Conservation (phyloP, 805 yeast species). For the Wickerhamiella australiensis region DNA sequence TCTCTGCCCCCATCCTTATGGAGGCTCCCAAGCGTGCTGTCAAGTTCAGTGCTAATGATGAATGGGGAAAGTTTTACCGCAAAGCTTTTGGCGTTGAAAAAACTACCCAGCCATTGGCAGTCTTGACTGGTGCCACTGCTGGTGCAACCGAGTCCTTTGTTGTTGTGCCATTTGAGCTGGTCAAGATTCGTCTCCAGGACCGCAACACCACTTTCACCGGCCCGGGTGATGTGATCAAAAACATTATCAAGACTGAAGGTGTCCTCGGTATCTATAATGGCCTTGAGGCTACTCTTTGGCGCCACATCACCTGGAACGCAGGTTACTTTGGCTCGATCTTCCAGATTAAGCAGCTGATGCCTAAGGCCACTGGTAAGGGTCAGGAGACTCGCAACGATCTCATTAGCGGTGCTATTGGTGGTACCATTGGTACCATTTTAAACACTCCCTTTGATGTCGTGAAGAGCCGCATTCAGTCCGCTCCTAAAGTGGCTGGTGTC, state of each 20-base stretch:
- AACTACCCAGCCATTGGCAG: conserved; percentile 71
- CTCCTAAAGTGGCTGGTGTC: conserved; percentile 54
- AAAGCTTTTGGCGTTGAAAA: conserved; percentile 51
- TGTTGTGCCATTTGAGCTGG: conserved; percentile 94
- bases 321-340: conserved; percentile 93
- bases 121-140: conserved; percentile 94
- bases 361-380: conserved; percentile 55
- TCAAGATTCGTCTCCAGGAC: conserved; percentile 91
- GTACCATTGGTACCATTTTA: conserved; percentile 87
- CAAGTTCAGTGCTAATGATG: conserved; percentile 95
- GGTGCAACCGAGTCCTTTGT: conserved; percentile 96
- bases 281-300: conserved; percentile 91
- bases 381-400: conserved; percentile 78
- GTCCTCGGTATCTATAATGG: conserved; percentile 80
- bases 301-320: conserved; percentile 95
- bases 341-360: conserved; percentile 71
- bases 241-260: conserved; percentile 67
- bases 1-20: conserved; percentile 92
- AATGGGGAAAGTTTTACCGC: conserved; percentile 80
- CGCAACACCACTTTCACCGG: conserved; percentile 68
- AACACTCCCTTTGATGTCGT: conserved; percentile 96
- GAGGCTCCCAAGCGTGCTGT: conserved; percentile 99
- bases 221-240: conserved; percentile 66
- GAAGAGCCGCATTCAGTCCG: conserved; percentile 85
- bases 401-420: conserved; percentile 90